These are phyloP conservation scores for Neurospora sp. DNA, from an alignment of 495 filamentous ascomycete genomes.

Conservation along the genomic window DNA sequence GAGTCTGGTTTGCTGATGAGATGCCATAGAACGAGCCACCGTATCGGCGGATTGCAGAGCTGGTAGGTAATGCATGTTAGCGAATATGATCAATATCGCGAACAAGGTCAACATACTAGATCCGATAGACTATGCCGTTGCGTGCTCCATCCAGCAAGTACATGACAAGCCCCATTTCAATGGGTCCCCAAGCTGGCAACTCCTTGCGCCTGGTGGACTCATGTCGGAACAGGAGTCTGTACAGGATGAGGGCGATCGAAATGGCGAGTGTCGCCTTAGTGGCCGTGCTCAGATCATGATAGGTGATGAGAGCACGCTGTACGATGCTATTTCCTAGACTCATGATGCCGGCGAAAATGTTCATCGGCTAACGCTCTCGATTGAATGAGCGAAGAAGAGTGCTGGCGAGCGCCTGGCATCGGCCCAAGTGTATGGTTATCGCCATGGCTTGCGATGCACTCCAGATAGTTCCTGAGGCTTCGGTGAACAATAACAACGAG, in stretches of 20 bases:
- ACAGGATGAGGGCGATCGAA: neutral
- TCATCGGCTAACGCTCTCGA: neutral
- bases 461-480: neutral
- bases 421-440: neutral
- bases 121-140: neutral
- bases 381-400: neutral
- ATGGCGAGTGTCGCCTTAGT: neutral
- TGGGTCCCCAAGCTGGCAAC: neutral
- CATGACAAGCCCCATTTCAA: neutral
- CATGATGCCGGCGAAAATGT: neutral
- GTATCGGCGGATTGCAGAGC: neutral
- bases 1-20: neutral
- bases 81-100: neutral
- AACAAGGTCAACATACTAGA: neutral
- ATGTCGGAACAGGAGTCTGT: neutral
- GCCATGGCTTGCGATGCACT: neutral
- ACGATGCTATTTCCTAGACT: neutral
- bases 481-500: neutral
- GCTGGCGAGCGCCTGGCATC: neutral
- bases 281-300: neutral
- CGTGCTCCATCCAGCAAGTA: neutral
- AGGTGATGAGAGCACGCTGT: neutral
- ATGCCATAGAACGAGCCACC: conserved; percentile 4
- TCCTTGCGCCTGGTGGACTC: neutral
- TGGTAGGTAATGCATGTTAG: neutral